Base-by-base conservation (phyloP, 306 rosid genomes). In the Adenanthera pavonina region DNA sequence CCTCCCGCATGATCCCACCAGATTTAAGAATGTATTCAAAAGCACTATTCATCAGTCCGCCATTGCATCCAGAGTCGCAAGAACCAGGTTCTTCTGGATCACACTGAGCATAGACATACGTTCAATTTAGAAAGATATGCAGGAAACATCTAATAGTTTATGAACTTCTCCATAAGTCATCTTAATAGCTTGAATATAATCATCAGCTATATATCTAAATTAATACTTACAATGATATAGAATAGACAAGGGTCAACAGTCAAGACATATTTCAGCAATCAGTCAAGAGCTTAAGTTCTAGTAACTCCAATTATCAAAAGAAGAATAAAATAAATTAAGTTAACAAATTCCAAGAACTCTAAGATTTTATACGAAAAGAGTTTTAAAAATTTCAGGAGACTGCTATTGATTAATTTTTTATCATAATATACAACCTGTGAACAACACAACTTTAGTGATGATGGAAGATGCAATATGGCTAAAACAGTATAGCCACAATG, bases 1-100 rank as follows among this genome's bases (percentile, higher is more conserved):
- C 74, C 83, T 93, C 99, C 69, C 86, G 84, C 99, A 93, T 95
- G 6, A 95, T 74, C 43, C 99, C 99, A 72, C 99, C 99, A 15
- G 96, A 87, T 85, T 90, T 93, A 44, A 92, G 87, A 46, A 97
- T 92, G 85, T 95, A 95, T 81, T 95, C 98, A 74, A 95, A 86
- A 81, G 99, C 99, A 74, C 94, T 95, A 53, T 93, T 95, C 98
- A 95, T 95, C 78, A 93, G 87, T 64, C 99, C 99, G 8, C 99
- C 98, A 2, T 82, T 95, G 90, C 98, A 95, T n/a, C 99, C 98
- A 0, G 97, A 80, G 80, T 95, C 99, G 0, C 99, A 95, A 25
- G 98, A 90, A 65, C 90, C 90, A 7, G 79, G 36, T 72, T 93
- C 96, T 49, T 93, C 99, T 38, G 96, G 97, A 85, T 95, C 97